Evolutionary conservation across 495 filamentous ascomycete species (phyloP), one percentile per base, ranked within the genome.

Genomic region (Aspergillus olivimuriae): DNA sequence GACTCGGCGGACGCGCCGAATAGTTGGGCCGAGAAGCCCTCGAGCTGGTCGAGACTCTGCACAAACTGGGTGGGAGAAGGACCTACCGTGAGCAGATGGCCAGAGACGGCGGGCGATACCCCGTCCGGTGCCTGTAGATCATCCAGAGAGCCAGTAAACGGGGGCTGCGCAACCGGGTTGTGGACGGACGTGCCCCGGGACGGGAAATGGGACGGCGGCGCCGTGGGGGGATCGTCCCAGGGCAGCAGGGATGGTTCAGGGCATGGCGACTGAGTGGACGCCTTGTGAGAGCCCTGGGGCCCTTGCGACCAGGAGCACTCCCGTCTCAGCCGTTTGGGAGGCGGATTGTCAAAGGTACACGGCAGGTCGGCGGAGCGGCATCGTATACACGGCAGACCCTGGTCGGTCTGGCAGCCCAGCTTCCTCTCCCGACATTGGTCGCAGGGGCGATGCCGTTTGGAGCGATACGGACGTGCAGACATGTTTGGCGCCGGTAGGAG

Each of bases 341-440:
- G 61, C 21, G 56, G 56, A n/a, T 51, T 54, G 23, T 53, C 52
- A 38, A 65, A 62, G 2, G 59, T 62, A 36, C 62, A 65, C 10
- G 49, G 44, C 2, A 57, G 23, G 11, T 52, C 49, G 21, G 59
- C 50, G 39, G 57, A 48, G 24, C 52, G 53, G 41, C 62, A 65
- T 26, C 59, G 55, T 19, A 56, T 48, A 43, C 62, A 65, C n/a
- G 55, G 47, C 11, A 52, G 36, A 24, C 56, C 57, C 35, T 35
- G 41, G 7, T 52, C 51, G 5, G 50, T 62, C 41, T 65, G 59
- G 39, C 63, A 67, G n/a, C 57, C 59, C 10, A 65, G 47, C 41
- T 67, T 67, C 26, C 62, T 52, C 20, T 56, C 50, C 10, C 63
- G 61, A 50, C 63, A 65, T 55, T 61, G 55, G 46, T 65, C 63